Percentiles rank a stretch among this genome's conserved stretches.
Conservation (phyloP, 768 basidiomycete species). For the Boletus edulis region DNA sequence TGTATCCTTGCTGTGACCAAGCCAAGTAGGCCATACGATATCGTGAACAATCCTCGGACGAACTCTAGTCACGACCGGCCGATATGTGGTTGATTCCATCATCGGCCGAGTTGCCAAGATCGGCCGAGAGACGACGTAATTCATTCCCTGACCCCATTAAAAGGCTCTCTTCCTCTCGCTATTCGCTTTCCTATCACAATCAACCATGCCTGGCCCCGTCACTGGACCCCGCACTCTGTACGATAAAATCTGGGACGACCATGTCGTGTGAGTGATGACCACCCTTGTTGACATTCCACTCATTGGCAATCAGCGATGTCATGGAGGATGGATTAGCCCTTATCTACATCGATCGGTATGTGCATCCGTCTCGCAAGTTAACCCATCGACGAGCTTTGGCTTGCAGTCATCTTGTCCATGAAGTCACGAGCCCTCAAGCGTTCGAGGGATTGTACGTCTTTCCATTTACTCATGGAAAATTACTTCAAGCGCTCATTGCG, state of each 20-base stretch:
- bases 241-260: constrained; percentile 98
- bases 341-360: constrained; percentile 79
- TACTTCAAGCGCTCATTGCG: constrained; percentile 6
- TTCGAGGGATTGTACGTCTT: constrained; percentile 76
- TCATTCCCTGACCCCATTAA: not conserved
- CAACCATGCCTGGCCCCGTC: constrained; percentile 48
- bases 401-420: constrained; percentile 66
- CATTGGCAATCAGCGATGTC: constrained; percentile 46
- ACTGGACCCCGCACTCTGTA: constrained; percentile 82
- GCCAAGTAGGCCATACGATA: too few species aligned
- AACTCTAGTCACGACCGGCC: too few species aligned
- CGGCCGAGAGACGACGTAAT: constrained; percentile 1
- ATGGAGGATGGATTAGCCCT: constrained; percentile 77
- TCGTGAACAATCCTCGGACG: too few species aligned
- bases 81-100: too few species aligned
- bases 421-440: constrained; percentile 93
- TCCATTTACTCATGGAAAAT: not conserved
- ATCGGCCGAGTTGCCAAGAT: not conserved
- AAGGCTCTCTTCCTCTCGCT: not conserved
- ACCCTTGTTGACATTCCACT: constrained; percentile 10
- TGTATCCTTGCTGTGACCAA: too few species aligned
- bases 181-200: not conserved
- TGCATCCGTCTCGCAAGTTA: not conserved
- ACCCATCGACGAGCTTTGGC: not conserved
- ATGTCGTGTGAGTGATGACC: constrained; percentile 68